Percentiles rank a stretch among this genome's conserved stretches.
Conservation (phyloP, 306 rosid genomes). For the Clitoria ternatea region DNA sequence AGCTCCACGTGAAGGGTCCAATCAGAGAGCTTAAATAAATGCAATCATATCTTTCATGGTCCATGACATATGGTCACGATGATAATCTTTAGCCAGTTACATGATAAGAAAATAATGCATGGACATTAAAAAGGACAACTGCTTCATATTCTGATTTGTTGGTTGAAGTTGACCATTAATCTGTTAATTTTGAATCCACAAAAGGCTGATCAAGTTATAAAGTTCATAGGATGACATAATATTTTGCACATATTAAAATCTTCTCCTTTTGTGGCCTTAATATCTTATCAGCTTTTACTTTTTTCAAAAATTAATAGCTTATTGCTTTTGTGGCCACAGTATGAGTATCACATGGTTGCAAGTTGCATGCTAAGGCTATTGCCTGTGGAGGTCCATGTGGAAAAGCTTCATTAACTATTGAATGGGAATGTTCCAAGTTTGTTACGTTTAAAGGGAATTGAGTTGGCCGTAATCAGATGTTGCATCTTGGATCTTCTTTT, state of each 20-base stretch:
- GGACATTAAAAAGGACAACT: slow-evolving; percentile 20
- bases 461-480: no score
- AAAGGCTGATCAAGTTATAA: slow-evolving; percentile 24
- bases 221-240: not conserved
- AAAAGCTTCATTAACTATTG: slow-evolving; percentile 9
- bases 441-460: not conserved
- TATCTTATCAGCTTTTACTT: slow-evolving; percentile 26
- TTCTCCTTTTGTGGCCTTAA: slow-evolving; percentile 26
- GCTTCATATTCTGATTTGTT: slow-evolving; percentile 13
- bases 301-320: slow-evolving; percentile 12
- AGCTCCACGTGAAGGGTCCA: slow-evolving; percentile 9
- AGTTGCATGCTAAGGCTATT: slow-evolving; percentile 8
- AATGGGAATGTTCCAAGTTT: not conserved
- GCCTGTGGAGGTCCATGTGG: not conserved
- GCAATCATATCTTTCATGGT: slow-evolving; percentile 17
- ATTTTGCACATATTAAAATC: not conserved
- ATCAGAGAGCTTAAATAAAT: slow-evolving; percentile 11
- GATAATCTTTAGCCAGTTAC: slow-evolving; percentile 11
- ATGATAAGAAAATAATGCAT: not conserved
- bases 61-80: slow-evolving; percentile 16
- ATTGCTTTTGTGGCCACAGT: slow-evolving; percentile 23
- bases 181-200: slow-evolving; percentile 20
- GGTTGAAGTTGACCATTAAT: slow-evolving; percentile 14
- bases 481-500: no score
- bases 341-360: slow-evolving; percentile 26